A percentile compares a stretch with the other conserved stretches of the same genome.
Evolutionary conservation across 1,139 yeast genomes (phyloP).

Genomic region (Saccharomyces hybrid): DNA sequence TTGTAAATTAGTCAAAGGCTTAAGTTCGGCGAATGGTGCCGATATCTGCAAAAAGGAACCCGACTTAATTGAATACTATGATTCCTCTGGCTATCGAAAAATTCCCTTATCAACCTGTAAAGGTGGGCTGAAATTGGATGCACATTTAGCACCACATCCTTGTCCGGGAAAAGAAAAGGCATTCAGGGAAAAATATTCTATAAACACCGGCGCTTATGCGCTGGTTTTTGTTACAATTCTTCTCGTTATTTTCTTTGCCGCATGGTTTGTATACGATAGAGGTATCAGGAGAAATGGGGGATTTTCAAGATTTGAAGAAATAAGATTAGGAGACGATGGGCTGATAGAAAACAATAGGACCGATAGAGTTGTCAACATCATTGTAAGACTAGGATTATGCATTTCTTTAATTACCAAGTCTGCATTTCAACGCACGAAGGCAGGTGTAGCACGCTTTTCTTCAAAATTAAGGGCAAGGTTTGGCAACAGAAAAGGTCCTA

Average conservation of each 20-base stretch:
- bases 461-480: constrained; percentile 15
- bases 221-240: constrained; percentile 38
- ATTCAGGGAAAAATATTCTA: constrained; percentile 50
- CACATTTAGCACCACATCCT: constrained; percentile 44
- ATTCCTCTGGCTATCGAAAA: constrained; percentile 74
- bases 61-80: constrained; percentile 57
- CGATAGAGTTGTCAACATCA: constrained; percentile 53
- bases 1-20: constrained; percentile 73
- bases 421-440: constrained; percentile 14
- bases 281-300: constrained; percentile 80
- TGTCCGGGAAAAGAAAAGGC: constrained; percentile 85
- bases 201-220: constrained; percentile 32
- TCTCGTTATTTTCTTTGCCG: constrained; percentile 47
- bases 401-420: constrained; percentile 32
- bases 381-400: constrained; percentile 55
- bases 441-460: constrained; percentile 9
- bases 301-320: constrained; percentile 75
- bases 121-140: constrained; percentile 65
- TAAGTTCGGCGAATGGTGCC: constrained; percentile 56
- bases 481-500: constrained; percentile 22
- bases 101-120: constrained; percentile 68
- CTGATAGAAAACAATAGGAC: constrained; percentile 61
- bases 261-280: constrained; percentile 72
- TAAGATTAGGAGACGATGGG: constrained; percentile 67
- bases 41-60: constrained; percentile 54